A percentile compares a stretch with the other conserved stretches of the same genome.
phyloP scores from a whole-genome alignment of 805 yeast genomes.

The Candida chilensis region DNA sequence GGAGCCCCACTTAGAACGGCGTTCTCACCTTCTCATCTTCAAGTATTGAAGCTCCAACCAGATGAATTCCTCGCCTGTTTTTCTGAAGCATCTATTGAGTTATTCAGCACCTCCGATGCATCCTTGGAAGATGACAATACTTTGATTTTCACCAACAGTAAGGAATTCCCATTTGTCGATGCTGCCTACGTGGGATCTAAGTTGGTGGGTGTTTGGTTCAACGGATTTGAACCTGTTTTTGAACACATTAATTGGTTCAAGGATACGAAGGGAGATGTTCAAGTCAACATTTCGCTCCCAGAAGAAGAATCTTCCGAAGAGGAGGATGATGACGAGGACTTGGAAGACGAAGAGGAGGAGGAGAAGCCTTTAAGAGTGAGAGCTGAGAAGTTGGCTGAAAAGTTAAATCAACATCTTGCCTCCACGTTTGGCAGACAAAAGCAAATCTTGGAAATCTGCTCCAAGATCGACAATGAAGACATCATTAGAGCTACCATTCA shows the following conservation, averaged over 20 bases:
- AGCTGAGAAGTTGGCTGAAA: constrained; percentile 10
- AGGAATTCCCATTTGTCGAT: constrained; percentile 10
- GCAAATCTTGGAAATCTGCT: constrained; percentile 14
- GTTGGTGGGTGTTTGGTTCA: constrained; percentile 29
- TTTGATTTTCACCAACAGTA: too few relatives aligned
- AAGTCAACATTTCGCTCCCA: too few relatives aligned
- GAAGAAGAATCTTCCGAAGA: constrained; percentile 3
- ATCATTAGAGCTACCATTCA: constrained; percentile 22
- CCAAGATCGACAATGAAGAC: constrained; percentile 16
- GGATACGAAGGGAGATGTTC: constrained; percentile 6
- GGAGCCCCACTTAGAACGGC: too few relatives aligned
- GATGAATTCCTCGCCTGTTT: too few relatives aligned
- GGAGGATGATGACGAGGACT: constrained; percentile 16
- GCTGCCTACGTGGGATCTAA: constrained; percentile 20
- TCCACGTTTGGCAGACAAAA: too few relatives aligned
- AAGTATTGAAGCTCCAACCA: too few relatives aligned
- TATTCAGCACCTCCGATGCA: constrained; percentile 8
- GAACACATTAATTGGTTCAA: constrained; percentile 7
- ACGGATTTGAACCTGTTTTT: constrained; percentile 17
- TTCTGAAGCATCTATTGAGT: constrained; percentile 4
- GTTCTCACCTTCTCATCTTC: too few relatives aligned
- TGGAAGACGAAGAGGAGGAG: constrained; percentile 9
- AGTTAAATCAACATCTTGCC: constrained; percentile 8
- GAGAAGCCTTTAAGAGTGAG: constrained; percentile 9
- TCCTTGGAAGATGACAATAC: too few relatives aligned